Base-by-base conservation (phyloP, 257 asterid species). In the Solanum gandarillasii region DNA sequence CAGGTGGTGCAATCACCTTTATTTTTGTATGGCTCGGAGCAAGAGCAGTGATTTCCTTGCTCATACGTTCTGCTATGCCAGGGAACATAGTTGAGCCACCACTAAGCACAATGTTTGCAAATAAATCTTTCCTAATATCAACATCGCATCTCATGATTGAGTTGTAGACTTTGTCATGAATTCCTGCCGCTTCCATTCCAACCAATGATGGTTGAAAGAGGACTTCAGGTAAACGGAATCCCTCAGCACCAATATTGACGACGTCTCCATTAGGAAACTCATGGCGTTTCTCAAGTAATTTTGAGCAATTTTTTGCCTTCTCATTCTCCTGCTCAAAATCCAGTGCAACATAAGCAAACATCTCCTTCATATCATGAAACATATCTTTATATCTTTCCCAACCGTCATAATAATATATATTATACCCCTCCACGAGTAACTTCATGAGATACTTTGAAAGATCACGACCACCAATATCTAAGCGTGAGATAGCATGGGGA, bases 131-230 rank as follows among this genome's bases (percentile, higher is more conserved):
- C 3, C 62, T n/a, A 12, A 78, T 39, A 39, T 39, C 62, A 39
- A 78, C 14, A 12, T 78, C 84, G n/a, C 62, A 78, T 39, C 84
- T 78, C 62, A 78, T 39, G 36, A 39, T 25, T 39, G 62, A n/a
- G 62, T 68, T 36, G 35, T 84, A n/a, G 46, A 34, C 12, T 1
- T 32, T 90, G 58, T 90, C 90, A 48, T 90, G 91, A 75, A 90
- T 89, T 48, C 89, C 89, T 2, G 88, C 32, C 39, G 89, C 79
- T 81, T 89, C 89, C 88, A 87, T 90, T 67, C 73, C 73, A 67
- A 25, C 73, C 34, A 6, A 67, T 67, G 73, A 67, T 67, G 73
- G 34, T 67, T 25, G 73, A 48, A 67, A 67, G 34, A 67, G 73
- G 18, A 67, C 18, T 11, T 67, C 73, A 67, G 20, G 73, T 14